Evolutionary conservation across 306 rosid genomes (phyloP), one percentile per base, ranked within the genome.

Genomic region (Sechiopsis laciniata): DNA sequence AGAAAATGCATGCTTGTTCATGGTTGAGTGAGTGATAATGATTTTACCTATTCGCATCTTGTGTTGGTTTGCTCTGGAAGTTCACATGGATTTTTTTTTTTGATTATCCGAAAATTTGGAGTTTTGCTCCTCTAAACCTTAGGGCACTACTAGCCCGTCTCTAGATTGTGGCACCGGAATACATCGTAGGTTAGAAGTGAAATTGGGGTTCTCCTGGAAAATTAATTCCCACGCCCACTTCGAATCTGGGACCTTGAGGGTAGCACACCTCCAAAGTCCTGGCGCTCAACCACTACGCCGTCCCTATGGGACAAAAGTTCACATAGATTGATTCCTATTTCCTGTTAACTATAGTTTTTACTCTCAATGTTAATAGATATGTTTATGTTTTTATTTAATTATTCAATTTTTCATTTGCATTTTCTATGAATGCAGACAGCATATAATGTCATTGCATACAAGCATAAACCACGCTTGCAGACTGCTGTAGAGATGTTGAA

Each of bases 381-480:
- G 16, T 74, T 48, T 72, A 19, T 20, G 6, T 13, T 42, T 21
- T 0, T 32, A 22, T 20, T 21, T 61, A 37, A 16, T 35, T 42
- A 42, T 42, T 42, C 48, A 42, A 42, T 32, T 10, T 42, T 42
- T 42, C 48, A 42, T 42, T 62, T 9, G 14, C 20, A 61, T 82
- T 73, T 73, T 78, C 76, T 81, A 20, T 77, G 21, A 70, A 45
- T 65, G 73, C 90, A 92, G 96, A 63, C 96, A 4, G 81, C 83
- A 2, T 94, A 87, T 75, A 94, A 91, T 75, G 88, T 91, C 55
- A 64, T 94, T 74, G 89, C 87, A 58, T 91, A 94, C 88, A 86
- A 83, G 84, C 95, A 88, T 81, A 94, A 83, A 72, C 99, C 97
- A 0, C 99, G 99, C 37, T 80, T 94, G 78, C 57, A 66, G 76